These are phyloP conservation scores for Diospyros kaki DNA, from an alignment of 148 eudicot species.

Conservation along the genomic window DNA sequence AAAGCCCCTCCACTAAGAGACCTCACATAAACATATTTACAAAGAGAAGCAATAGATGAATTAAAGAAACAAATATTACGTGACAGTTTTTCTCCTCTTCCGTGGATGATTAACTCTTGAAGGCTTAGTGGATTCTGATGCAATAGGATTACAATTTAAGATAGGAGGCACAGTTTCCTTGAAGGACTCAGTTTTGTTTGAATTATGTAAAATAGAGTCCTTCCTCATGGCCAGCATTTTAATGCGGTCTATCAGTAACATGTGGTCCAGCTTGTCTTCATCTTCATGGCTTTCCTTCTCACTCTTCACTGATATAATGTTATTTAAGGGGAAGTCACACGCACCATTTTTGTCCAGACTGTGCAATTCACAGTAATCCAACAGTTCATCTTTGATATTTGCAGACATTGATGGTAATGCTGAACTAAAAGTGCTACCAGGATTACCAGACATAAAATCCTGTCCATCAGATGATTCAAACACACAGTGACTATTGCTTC, in stretches of 20 bases:
- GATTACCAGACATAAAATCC: conserved; percentile 18
- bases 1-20: not conserved
- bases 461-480: conserved; percentile 19
- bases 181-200: conserved; percentile 19
- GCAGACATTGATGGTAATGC: conserved; percentile 20
- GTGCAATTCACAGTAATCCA: conserved; percentile 21
- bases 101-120: conserved; percentile 43
- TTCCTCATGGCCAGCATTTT: conserved; percentile 44
- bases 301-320: conserved; percentile 32
- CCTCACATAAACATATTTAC: not conserved
- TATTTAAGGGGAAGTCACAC: conserved; percentile 13
- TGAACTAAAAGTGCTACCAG: conserved; percentile 19
- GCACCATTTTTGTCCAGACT: conserved; percentile 16
- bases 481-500: conserved; percentile 9
- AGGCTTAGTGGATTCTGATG: conserved; percentile 41
- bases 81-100: conserved; percentile 80
- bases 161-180: conserved; percentile 24
- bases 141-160: conserved; percentile 26
- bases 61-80: conserved; percentile 47
- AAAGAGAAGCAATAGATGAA: not conserved
- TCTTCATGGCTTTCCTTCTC: conserved; percentile 32
- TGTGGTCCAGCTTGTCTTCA: conserved; percentile 59
- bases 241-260: conserved; percentile 66
- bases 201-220: conserved; percentile 13
- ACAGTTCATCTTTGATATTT: conserved; percentile 53